Evolutionary conservation across 352 stramenopile species (phyloP).

Genomic region (Pythium sp.): DNA sequence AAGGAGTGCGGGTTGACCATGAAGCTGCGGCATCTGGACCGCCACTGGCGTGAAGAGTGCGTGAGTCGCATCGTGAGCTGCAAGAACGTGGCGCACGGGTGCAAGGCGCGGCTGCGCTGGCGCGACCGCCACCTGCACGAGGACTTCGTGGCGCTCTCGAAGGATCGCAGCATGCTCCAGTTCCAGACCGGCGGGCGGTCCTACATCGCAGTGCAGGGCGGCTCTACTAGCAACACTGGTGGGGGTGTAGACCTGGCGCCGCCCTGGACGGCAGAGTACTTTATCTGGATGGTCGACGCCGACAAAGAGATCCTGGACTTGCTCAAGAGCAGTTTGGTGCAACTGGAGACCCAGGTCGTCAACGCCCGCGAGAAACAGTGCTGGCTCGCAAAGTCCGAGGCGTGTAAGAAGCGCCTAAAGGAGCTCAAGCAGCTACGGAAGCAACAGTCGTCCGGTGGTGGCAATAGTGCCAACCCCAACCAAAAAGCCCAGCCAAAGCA

Average conservation of each 20-base stretch:
- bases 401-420: conserved; percentile 53
- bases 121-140: conserved; percentile 71
- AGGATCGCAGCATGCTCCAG: conserved; percentile 44
- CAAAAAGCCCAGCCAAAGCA: conserved; percentile 1
- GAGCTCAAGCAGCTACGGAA: conserved; percentile 43
- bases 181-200: conserved; percentile 46
- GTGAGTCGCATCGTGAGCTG: conserved; percentile 62
- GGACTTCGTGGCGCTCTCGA: conserved; percentile 45
- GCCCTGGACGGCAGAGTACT: conserved; percentile 73
- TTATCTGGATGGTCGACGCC: conserved; percentile 50
- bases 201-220: conserved; percentile 38
- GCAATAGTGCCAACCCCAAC: not conserved
- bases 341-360: conserved; percentile 34
- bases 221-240: not conserved
- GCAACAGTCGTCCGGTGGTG: conserved; percentile 7
- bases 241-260: conserved; percentile 35
- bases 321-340: conserved; percentile 31
- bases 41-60: conserved; percentile 46
- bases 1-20: conserved; percentile 50
- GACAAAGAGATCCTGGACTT: conserved; percentile 54
- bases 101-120: conserved; percentile 50
- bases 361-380: conserved; percentile 35
- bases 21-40: conserved; percentile 32
- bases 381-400: conserved; percentile 38
- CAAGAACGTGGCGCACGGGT: conserved; percentile 68